Base-by-base conservation (phyloP, 2,329 filamentous ascomycete species). In the Didymella pomorum region DNA sequence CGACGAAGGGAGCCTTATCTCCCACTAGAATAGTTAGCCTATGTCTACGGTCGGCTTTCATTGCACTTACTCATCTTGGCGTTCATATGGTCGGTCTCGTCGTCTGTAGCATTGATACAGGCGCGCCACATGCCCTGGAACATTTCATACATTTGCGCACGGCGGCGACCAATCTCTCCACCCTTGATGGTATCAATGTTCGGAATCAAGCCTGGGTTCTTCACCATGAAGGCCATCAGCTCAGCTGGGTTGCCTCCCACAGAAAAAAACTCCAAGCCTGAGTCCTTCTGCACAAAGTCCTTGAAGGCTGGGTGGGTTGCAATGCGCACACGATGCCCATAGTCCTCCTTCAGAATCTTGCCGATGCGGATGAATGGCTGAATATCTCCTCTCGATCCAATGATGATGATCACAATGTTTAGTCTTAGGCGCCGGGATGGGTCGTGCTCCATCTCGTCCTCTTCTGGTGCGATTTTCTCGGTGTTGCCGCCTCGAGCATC, bases 201-300 rank as follows among this genome's bases (percentile, higher is more conserved):
- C 0, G 91, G 91, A 2, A 95, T 89, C 74, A 94, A 82, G 4
- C 90, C 90, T 0, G 82, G 90, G 68, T 94, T 93, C 78, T 92
- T 92, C 31, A 93, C 90, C 91, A 95, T 94, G 74, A 93, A 94
- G 0, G 89, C 88, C 91, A 94, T 94, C 1, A 95, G 80, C 74
- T 93, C 90, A 0, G 88, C 86, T 2, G 91, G 91, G 66, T 94
- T 88, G 1, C 91, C 91, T 1, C 91, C 91, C 2, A 93, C 86
- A 1, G 86, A 89, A 76, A 93, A 94, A 78, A 94, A 94, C 66
- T 94, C 91, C 0, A 94, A 81, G 0, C 87, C 89, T 14, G 79
- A 87, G 61, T 92, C 89, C 47, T 88, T 83, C 67, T 91, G 84
- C 1, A 94, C 86, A 66, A 93, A 92, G 0, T 91, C 85, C 46